Evolutionary conservation across 1,284 basidiomycete species (phyloP), one percentile per base, ranked within the genome.

Genomic region (Wolfiporia cocos): DNA sequence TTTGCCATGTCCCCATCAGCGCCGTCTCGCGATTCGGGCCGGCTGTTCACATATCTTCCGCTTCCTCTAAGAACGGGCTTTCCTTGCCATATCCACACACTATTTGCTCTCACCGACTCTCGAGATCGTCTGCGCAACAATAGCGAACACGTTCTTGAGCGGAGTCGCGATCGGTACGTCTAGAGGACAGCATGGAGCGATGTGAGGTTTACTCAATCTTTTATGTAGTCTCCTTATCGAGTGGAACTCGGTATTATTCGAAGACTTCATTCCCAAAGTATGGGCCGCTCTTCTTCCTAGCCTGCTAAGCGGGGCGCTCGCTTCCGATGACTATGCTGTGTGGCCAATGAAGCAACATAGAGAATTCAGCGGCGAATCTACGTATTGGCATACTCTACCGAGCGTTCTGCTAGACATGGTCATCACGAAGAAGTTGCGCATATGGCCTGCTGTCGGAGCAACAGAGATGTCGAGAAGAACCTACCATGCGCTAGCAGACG

Each of bases 21-120:
- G 37, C 4, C 22, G 4, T 44, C 43, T 5, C 46, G 42, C 4
- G 15, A 22, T 20, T n/a, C 10, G 4, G 73, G 71, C 4, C 59
- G 67, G 2, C 56, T 74, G 3, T 76, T 73, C 53, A 73, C 72
- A 0, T 72, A 62, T 37, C 63, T 74, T 4, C 72, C 71, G 1
- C 57, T 76, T 0, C 74, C 74, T 0, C 57, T 75, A 19, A 48
- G 48, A 1, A 75, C 73, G 0, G 61, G 63, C 2, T 73, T 74
- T 41, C 67, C 69, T 1, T 57, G 62, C 3, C 71, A 75, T 41
- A 48, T 75, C 7, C 70, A 76, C 48, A 68, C 61, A 0, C 47
- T 70, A 1, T 74, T 76, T 44, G 68, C 72, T 0, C 55, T 76
- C 12, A 72, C 71, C 0, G 58, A 63, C 15, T 68, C 67, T 2